Percentiles rank a stretch among this genome's conserved stretches.
These are phyloP conservation scores for Papilionanthe hybrid DNA, from an alignment of 116 monocot genomes.

Conservation along the genomic window DNA sequence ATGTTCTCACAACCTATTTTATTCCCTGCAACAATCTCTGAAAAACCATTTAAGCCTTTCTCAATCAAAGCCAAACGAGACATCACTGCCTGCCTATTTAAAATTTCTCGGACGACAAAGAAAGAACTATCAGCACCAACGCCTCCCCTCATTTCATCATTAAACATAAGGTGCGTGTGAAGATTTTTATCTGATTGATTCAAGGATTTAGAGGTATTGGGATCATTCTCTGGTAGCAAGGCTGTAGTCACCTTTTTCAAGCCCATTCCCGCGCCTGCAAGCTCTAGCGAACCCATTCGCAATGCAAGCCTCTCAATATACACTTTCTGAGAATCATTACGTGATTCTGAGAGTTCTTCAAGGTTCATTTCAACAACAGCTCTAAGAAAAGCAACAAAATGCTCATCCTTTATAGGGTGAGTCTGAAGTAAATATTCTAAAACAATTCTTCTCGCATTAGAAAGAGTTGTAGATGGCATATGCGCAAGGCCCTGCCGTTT, in stretches of 20 bases:
- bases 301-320: conserved; percentile 35
- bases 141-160: conserved; percentile 6
- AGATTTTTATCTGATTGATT: background rate
- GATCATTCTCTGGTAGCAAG: background rate
- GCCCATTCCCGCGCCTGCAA: conserved; percentile 1
- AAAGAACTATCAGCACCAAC: conserved; percentile 23
- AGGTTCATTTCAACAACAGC: conserved; percentile 57
- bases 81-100: conserved; percentile 37
- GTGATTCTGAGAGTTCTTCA: conserved; percentile 15
- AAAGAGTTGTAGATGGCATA: conserved; percentile 47
- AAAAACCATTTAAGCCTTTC: conserved; percentile 25
- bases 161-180: background rate
- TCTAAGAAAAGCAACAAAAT: conserved; percentile 37
- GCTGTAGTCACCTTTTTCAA: conserved; percentile 5
- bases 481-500: conserved; percentile 46
- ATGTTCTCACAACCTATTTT: conserved; percentile 3
- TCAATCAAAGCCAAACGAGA: conserved; percentile 43
- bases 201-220: background rate
- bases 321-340: conserved; percentile 12
- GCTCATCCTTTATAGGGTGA: conserved; percentile 26
- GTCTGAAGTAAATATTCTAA: conserved; percentile 48
- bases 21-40: conserved; percentile 18
- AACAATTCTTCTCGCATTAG: conserved; percentile 47
- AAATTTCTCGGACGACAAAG: conserved; percentile 48
- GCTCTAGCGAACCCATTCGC: conserved; percentile 33